Conservation (phyloP, 225 moss, liverwort and hornwort genomes). For the Asterella californica region DNA sequence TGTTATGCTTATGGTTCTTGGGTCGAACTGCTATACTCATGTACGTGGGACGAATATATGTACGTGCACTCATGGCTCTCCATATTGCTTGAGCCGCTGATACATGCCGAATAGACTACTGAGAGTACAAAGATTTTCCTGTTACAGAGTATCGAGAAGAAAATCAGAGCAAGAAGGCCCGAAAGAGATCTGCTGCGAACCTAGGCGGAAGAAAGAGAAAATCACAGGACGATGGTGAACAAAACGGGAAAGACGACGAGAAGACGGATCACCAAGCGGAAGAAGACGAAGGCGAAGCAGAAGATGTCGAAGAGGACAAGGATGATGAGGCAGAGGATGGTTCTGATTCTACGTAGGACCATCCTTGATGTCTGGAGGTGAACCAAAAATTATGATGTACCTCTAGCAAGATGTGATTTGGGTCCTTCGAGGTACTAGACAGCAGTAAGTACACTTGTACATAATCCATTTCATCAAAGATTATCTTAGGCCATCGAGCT, state of each 20-base stretch:
- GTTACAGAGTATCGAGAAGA: slow-evolving; percentile 36
- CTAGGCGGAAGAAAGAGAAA: slow-evolving; percentile 29
- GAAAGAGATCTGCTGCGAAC: slow-evolving; percentile 15
- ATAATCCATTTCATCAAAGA: not conserved
- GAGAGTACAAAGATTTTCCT: not conserved
- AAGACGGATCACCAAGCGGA: slow-evolving; percentile 19
- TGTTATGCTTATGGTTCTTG: no score
- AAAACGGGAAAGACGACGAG: slow-evolving; percentile 27
- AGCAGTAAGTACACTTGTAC: not conserved
- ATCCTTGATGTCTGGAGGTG: not conserved
- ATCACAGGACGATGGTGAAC: slow-evolving; percentile 20
- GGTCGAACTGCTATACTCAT: no score
- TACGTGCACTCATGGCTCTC: not conserved
- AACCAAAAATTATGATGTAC: not conserved
- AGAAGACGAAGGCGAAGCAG: slow-evolving; percentile 30
- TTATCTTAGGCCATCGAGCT: no score
- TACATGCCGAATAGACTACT: not conserved
- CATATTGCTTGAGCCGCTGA: not conserved
- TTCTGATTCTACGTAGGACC: not conserved
- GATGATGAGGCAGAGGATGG: slow-evolving; percentile 1
- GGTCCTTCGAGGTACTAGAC: not conserved
- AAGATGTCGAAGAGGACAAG: slow-evolving; percentile 4
- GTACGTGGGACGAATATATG: not conserved
- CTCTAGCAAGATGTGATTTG: not conserved
- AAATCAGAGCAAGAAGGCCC: slow-evolving; percentile 36